phyloP scores from a whole-genome alignment of 2,329 filamentous ascomycete genomes.

The Tolypocladium paradoxum region DNA sequence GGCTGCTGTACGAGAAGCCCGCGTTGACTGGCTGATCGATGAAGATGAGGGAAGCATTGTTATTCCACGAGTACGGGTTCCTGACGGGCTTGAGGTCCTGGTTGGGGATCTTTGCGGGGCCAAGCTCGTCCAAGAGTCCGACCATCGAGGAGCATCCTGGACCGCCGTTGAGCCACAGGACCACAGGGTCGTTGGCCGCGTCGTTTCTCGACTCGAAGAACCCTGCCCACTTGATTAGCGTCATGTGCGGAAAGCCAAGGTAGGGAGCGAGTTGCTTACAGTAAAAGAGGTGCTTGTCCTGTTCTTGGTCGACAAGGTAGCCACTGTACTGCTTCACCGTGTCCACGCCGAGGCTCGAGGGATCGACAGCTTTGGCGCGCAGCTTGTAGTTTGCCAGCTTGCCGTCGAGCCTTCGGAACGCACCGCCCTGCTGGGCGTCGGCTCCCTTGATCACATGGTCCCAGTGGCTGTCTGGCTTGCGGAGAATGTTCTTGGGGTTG shows the following conservation, averaged over 20 bases:
- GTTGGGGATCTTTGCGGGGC: slow-evolving; percentile 59
- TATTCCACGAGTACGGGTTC: slow-evolving; percentile 54
- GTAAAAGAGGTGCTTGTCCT: slow-evolving; percentile 97
- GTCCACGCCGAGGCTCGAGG: slow-evolving; percentile 72
- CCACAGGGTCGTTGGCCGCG: slow-evolving; percentile 28
- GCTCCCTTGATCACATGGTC: slow-evolving; percentile 1
- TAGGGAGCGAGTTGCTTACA: slow-evolving; percentile 48
- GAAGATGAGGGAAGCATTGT: slow-evolving; percentile 56
- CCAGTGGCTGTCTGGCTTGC: neutral
- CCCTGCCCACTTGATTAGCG: slow-evolving; percentile 33
- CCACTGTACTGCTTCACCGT: slow-evolving; percentile 95
- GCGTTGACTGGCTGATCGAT: slow-evolving; percentile 48
- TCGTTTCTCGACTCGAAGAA: slow-evolving; percentile 34
- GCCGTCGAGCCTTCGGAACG: slow-evolving; percentile 58
- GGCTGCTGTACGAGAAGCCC: slow-evolving; percentile 42
- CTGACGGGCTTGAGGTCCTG: slow-evolving; percentile 19
- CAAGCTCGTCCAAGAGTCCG: slow-evolving; percentile 55
- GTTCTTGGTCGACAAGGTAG: slow-evolving; percentile 89
- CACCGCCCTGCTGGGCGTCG: neutral
- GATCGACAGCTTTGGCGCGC: slow-evolving; percentile 82
- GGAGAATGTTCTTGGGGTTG: neutral
- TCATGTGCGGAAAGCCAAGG: slow-evolving; percentile 6
- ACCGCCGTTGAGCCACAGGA: slow-evolving; percentile 41
- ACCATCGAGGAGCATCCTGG: slow-evolving; percentile 22
- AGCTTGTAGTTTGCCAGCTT: slow-evolving; percentile 78